phyloP scores from a whole-genome alignment of 108 stramenopile species.

The Craspedostauros australis region DNA sequence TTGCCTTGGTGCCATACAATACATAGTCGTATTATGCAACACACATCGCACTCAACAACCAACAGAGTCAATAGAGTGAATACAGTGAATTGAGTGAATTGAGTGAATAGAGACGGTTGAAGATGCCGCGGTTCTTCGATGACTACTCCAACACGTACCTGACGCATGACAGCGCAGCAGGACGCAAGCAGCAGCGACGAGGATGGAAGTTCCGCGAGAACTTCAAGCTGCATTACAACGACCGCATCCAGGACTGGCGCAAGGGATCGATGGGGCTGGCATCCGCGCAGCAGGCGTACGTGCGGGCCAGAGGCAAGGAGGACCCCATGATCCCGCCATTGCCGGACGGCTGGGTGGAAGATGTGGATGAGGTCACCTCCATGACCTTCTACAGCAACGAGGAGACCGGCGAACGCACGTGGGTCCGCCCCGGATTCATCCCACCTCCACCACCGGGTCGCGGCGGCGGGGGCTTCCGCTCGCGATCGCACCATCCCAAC shows the following conservation, averaged over 20 bases:
- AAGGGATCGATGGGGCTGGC: conserved; percentile 80
- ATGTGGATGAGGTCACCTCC: conserved; percentile 69
- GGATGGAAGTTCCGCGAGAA: conserved; percentile 92
- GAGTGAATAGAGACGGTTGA: too few relatives aligned
- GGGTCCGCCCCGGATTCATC: conserved; percentile 80
- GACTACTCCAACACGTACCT: conserved; percentile 87
- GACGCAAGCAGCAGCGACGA: conserved; percentile 85
- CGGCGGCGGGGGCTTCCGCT: too few relatives aligned
- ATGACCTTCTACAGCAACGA: conserved; percentile 59
- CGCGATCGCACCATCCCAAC: conserved; percentile 5
- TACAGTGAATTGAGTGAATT: too few relatives aligned
- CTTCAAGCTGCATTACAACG: conserved; percentile 75
- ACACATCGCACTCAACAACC: too few relatives aligned
- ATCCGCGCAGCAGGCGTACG: conserved; percentile 51
- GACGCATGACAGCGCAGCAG: conserved; percentile 85
- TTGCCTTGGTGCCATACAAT: too few relatives aligned
- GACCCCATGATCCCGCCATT: conserved; percentile 70
- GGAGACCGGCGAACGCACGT: conserved; percentile 60
- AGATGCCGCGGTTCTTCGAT: conserved; percentile 89
- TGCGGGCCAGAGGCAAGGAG: conserved; percentile 31
- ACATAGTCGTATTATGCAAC: too few relatives aligned
- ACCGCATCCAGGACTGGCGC: conserved; percentile 57
- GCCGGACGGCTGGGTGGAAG: conserved; percentile 81
- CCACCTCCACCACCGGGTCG: conserved; percentile 59
- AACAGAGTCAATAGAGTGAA: too few relatives aligned